Conservation (phyloP, 108 stramenopile genomes). For the Mediolabrus comicus region DNA sequence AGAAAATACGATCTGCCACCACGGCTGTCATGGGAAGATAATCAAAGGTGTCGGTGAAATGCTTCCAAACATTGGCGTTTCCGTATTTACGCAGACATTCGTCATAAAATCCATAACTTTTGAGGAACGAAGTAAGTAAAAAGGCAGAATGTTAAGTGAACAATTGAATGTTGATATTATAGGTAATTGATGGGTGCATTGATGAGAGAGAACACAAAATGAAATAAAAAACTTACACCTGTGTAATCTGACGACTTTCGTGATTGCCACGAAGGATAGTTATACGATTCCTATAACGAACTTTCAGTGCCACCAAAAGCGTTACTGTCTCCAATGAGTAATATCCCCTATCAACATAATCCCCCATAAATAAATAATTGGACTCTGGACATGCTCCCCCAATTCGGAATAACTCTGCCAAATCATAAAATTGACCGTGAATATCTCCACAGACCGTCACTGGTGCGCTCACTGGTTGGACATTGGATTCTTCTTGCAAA, state of each 20-base stretch:
- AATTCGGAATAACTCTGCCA: constrained; percentile 74
- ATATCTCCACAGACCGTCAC: constrained; percentile 92
- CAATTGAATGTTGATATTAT: background rate
- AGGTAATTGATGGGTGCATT: background rate
- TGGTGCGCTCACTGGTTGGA: constrained; percentile 73
- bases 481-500: constrained; percentile 83
- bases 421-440: constrained; percentile 94
- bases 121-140: too few relatives aligned
- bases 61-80: constrained; percentile 96
- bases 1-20: constrained; percentile 90
- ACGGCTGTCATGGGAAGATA: constrained; percentile 92
- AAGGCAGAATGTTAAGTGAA: too few relatives aligned
- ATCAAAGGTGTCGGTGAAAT: constrained; percentile 98
- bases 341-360: constrained; percentile 95
- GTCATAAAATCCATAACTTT: constrained; percentile 96
- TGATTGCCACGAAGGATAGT: constrained; percentile 94
- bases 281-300: constrained; percentile 83
- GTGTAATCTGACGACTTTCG: constrained; percentile 97
- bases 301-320: constrained; percentile 83
- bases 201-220: background rate
- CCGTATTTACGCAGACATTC: constrained; percentile 99
- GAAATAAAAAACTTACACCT: constrained; percentile 60
- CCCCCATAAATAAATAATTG: constrained; percentile 90
- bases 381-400: constrained; percentile 80
- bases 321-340: constrained; percentile 89